Evolutionary conservation across 2,329 filamentous ascomycete genomes (phyloP).

Genomic region (Xylaria sp.): DNA sequence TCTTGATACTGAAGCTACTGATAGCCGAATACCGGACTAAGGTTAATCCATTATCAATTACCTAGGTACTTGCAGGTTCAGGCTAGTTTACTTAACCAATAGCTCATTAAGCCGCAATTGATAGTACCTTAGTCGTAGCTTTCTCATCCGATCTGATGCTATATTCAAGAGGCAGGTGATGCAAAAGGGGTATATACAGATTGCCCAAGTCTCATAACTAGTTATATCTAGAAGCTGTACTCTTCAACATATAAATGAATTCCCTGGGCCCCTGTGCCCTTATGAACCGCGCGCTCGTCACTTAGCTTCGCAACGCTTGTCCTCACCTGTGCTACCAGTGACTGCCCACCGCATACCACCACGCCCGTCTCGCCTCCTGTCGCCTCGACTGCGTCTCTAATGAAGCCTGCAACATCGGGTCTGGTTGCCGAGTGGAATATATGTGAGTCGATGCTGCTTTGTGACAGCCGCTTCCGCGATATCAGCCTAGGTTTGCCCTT

Average conservation of each 20-base stretch:
- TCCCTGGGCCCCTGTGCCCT: conserved; percentile 67
- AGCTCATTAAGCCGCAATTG: too few relatives aligned
- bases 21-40: too few relatives aligned
- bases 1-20: too few relatives aligned
- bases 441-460: conserved; percentile 45
- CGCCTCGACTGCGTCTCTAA: conserved; percentile 60
- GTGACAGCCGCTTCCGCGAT: conserved; percentile 27
- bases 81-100: too few relatives aligned
- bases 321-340: conserved; percentile 58
- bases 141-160: background rate
- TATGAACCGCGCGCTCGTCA: conserved; percentile 67
- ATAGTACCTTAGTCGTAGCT: too few relatives aligned
- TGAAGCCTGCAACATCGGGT: conserved; percentile 58
- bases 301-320: conserved; percentile 62
- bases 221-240: conserved; percentile 54
- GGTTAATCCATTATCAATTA: too few relatives aligned
- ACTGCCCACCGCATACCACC: conserved; percentile 63
- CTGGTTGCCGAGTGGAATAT: conserved; percentile 53
- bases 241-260: conserved; percentile 66
- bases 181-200: background rate
- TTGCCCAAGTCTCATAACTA: background rate
- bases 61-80: too few relatives aligned
- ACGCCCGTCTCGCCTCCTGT: conserved; percentile 67
- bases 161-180: background rate
- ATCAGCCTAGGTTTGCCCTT: conserved; percentile 28